Percentiles rank a stretch among this genome's conserved stretches.
Conservation (phyloP, 371 early-diverging fungal genomes). For the Rhizopus microsporus region DNA sequence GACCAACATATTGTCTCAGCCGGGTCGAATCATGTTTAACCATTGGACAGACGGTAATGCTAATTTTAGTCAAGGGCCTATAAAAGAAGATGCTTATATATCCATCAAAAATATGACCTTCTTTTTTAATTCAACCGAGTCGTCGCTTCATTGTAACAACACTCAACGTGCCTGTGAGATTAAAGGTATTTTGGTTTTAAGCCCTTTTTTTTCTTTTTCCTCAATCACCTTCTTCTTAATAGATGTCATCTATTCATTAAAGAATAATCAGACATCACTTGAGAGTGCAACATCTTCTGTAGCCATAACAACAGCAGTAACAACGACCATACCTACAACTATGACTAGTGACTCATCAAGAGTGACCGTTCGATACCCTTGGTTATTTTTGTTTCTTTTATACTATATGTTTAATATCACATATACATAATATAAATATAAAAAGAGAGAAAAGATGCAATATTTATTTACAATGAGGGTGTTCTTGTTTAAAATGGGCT, state of each 20-base stretch:
- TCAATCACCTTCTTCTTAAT: background rate
- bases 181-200: background rate
- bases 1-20: constrained; percentile 28
- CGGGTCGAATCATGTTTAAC: constrained; percentile 42
- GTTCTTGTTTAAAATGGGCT: constrained; percentile 6
- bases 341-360: too few species aligned
- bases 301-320: too few species aligned
- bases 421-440: background rate
- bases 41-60: constrained; percentile 56
- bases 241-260: background rate
- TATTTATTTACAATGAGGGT: background rate
- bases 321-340: too few species aligned
- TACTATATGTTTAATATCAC: background rate
- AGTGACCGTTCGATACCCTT: too few species aligned
- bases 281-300: background rate
- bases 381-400: too few species aligned
- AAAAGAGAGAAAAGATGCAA: background rate
- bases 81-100: constrained; percentile 25
- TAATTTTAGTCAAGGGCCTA: constrained; percentile 41
- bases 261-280: background rate
- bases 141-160: background rate
- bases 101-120: constrained; percentile 37
- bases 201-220: background rate
- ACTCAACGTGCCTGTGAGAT: background rate
- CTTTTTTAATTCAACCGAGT: constrained; percentile 40